Base-by-base conservation (phyloP, 2,329 filamentous ascomycete genomes). In the Aspergillus awamori region DNA sequence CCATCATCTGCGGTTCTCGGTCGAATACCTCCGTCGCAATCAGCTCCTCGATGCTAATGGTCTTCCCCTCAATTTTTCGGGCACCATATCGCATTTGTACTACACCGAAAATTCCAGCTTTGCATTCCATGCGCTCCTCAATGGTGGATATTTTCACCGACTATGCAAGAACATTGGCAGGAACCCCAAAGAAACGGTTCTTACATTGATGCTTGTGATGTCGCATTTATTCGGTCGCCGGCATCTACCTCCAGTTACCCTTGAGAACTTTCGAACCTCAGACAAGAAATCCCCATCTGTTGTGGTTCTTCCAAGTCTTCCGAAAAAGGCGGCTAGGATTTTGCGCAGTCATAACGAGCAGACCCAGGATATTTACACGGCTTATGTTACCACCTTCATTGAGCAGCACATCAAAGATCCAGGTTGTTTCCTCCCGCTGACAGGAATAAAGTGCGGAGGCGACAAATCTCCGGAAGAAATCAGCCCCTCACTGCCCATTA, bases 1-100 rank as follows among this genome's bases (percentile, higher is more conserved):
- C 55, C 90, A 94, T 71, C 90, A 93, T 69, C 75, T 94, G 6
- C 85, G 91, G 3, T 94, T 94, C 73, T 93, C 90, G 0, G 90
- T 94, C 48, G 90, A 94, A 65, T 94, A 92, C 67, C 81, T 94
- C 0, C 84, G 89, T 20, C 81, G 88, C 38, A 88, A 92, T 66
- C 80, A 85, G 47, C 83, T 94, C 0, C 79, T 94, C 8, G 86
- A 85, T 3, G 73, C 78, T 0, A 72, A 77, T 1, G 91, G 90
- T 49, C 78, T 74, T 1, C 89, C 91, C 0, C 76, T 93, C 11
- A 91, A 93, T 71, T 92, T 93, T 70, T 85, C 90, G 0, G 86
- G 87, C 0, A 81, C 87, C 3, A 84, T 93, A 0, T 85, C 86
- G 0, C 89, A 93, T 74, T 77, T 94, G 1, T 93, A 93, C 77